phyloP scores from a whole-genome alignment of 352 stramenopile species.

The Globisporangium carolinianum region DNA sequence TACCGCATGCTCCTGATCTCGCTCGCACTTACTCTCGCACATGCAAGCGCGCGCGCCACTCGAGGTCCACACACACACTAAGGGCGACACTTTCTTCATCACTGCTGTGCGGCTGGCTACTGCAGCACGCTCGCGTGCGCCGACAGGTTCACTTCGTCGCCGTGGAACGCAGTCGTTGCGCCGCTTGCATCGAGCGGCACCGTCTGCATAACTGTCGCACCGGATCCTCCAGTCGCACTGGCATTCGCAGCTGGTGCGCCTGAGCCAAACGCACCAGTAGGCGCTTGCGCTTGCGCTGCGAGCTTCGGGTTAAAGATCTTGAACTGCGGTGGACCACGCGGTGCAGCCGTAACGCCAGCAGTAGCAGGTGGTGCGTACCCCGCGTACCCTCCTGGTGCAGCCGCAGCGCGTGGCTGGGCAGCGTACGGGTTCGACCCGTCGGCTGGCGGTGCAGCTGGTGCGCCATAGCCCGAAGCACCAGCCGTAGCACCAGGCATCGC shows the following conservation, averaged over 20 bases:
- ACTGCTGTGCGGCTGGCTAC: conserved; percentile 15
- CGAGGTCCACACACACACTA: too few species aligned
- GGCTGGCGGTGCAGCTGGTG: conserved; percentile 9
- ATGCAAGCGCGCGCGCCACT: not conserved
- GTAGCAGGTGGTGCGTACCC: conserved; percentile 11
- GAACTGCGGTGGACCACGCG: conserved; percentile 56
- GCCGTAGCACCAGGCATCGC: conserved; percentile 6
- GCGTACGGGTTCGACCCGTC: conserved; percentile 58
- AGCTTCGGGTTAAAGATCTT: conserved; percentile 86
- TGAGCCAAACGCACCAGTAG: conserved; percentile 19
- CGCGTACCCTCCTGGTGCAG: conserved; percentile 25
- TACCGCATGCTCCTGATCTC: not conserved
- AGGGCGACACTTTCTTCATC: too few species aligned
- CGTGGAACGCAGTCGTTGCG: conserved; percentile 15
- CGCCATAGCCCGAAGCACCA: not conserved
- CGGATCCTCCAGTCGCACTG: not conserved
- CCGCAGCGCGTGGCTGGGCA: conserved; percentile 17
- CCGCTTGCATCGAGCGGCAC: conserved; percentile 24
- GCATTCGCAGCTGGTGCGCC: conserved; percentile 8
- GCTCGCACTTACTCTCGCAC: not conserved
- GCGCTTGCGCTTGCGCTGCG: conserved; percentile 19
- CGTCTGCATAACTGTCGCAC: conserved; percentile 5
- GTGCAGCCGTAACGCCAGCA: conserved; percentile 1
- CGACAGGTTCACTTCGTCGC: conserved; percentile 70
- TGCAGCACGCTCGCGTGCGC: conserved; percentile 64